Base-by-base conservation (phyloP, 2,329 filamentous ascomycete genomes). In the Fusarium luffae region DNA sequence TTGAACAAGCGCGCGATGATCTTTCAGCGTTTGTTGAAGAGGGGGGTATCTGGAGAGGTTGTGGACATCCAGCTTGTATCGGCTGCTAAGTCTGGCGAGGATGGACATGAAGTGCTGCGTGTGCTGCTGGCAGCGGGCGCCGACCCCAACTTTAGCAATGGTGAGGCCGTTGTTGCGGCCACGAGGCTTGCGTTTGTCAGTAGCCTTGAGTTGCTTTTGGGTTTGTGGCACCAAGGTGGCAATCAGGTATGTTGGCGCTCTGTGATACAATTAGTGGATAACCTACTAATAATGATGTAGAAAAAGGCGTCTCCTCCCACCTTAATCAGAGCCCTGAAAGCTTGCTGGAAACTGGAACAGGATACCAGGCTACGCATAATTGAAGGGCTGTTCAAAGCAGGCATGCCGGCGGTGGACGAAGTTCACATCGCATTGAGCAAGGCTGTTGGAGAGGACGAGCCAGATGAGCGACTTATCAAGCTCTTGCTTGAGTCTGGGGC, bases 121-220 rank as follows among this genome's bases (percentile, higher is more conserved):
- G 81, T 88, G 12, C 73, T 90, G 19, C 77, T 90, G 6, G 75
- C 75, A 2, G 81, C 84, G 32, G 87, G 87, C 0, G 88, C 87
- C 5, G 85, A 85, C 55, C 83, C 86, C 0, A 85, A 89, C 70
- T 85, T 85, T 72, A 84, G 84, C 21, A 80, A 82, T 12, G 87
- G 87, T 2, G 85, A 88, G 55, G 84, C 85, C 7, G 81, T 89
- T 6, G 85, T 86, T 68, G 84, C 85, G 13, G 85, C 86, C 2
- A 84, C 85, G 2, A 80, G 83, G 37, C 85, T 84, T 62, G 85
- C 85, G 0, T 85, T 84, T 61, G 76, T 87, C 41, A 79, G 78
- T 1, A 86, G 80, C 30, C 77, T 89, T 11, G 82, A 85, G 72
- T 74, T 88, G 54, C 80, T 89, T 51, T 77, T 89, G 9, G 85